phyloP scores from a whole-genome alignment of 2,329 filamentous ascomycete species.

The Penicillium sp. region DNA sequence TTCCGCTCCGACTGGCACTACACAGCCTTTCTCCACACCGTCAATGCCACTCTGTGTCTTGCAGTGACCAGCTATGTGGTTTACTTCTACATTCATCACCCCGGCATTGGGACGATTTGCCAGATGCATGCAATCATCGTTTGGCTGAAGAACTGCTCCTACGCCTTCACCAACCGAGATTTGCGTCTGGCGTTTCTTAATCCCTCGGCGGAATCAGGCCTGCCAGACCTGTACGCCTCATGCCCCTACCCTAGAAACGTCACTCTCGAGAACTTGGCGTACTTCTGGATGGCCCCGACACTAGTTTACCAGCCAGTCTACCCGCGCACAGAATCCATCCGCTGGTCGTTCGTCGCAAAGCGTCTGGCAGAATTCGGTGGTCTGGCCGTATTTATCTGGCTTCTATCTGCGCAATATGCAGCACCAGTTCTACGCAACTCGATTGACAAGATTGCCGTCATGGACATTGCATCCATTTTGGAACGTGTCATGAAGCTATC shows the following conservation, averaged over 20 bases:
- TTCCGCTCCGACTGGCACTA: conserved; percentile 75
- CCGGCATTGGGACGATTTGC: conserved; percentile 83
- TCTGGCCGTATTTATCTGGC: conserved; percentile 87
- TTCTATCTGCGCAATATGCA: conserved; percentile 89
- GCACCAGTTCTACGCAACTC: conserved; percentile 86
- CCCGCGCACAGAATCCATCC: conserved; percentile 72
- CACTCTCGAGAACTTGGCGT: conserved; percentile 77
- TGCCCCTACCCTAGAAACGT: conserved; percentile 92
- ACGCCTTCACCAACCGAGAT: conserved; percentile 94
- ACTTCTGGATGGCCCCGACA: conserved; percentile 98
- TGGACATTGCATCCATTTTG: conserved; percentile 75
- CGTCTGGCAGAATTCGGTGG: conserved; percentile 71
- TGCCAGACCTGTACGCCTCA: conserved; percentile 74
- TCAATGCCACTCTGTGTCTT: conserved; percentile 80
- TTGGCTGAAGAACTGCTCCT: conserved; percentile 93
- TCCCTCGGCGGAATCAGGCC: conserved; percentile 60
- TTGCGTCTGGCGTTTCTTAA: conserved; percentile 86
- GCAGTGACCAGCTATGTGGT: conserved; percentile 77
- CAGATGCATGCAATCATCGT: conserved; percentile 91
- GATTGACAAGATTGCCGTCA: conserved; percentile 74
- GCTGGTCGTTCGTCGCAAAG: conserved; percentile 85
- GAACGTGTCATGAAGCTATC: conserved; percentile 92
- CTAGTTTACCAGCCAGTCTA: conserved; percentile 96
- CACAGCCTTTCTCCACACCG: conserved; percentile 71
- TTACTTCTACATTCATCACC: conserved; percentile 88